Percentiles rank a stretch among this genome's conserved stretches.
Conservation (phyloP, 2,329 filamentous ascomycete species). For the Tolypocladium tropicale region DNA sequence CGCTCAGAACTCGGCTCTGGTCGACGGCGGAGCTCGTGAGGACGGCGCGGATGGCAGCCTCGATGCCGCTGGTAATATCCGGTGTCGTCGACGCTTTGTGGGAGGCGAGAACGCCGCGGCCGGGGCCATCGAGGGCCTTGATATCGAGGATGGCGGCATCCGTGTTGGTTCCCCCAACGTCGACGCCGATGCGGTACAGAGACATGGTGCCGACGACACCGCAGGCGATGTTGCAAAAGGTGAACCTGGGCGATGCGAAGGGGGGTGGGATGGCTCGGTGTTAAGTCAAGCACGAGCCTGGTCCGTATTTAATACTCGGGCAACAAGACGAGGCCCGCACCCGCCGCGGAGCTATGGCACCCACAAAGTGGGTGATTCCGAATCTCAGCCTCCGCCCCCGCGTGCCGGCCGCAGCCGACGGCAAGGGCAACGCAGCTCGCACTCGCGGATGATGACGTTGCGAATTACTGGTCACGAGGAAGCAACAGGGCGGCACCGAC, state of each 20-base stretch:
- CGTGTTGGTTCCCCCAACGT: constrained; percentile 30
- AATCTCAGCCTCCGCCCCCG: neutral
- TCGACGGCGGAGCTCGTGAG: constrained; percentile 26
- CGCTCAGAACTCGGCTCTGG: constrained; percentile 28
- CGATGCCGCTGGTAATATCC: constrained; percentile 40
- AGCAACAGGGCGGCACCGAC: neutral
- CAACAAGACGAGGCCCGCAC: neutral
- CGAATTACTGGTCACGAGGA: neutral
- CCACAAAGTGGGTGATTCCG: neutral
- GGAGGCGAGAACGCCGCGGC: constrained; percentile 32
- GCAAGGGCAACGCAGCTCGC: too few relatives aligned
- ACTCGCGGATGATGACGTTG: neutral
- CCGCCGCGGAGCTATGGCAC: neutral
- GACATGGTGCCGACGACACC: constrained; percentile 14
- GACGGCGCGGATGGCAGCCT: constrained; percentile 32
- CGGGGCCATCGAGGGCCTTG: constrained; percentile 19
- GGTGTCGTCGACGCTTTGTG: constrained; percentile 38
- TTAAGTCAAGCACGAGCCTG: neutral
- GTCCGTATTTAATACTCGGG: neutral
- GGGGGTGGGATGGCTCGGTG: neutral
- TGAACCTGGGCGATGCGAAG: neutral
- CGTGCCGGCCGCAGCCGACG: neutral
- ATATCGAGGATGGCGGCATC: constrained; percentile 35
- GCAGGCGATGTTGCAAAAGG: neutral
- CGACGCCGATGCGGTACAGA: constrained; percentile 33